These are phyloP conservation scores for Mycena filopes DNA, from an alignment of 768 basidiomycete genomes.

Conservation along the genomic window DNA sequence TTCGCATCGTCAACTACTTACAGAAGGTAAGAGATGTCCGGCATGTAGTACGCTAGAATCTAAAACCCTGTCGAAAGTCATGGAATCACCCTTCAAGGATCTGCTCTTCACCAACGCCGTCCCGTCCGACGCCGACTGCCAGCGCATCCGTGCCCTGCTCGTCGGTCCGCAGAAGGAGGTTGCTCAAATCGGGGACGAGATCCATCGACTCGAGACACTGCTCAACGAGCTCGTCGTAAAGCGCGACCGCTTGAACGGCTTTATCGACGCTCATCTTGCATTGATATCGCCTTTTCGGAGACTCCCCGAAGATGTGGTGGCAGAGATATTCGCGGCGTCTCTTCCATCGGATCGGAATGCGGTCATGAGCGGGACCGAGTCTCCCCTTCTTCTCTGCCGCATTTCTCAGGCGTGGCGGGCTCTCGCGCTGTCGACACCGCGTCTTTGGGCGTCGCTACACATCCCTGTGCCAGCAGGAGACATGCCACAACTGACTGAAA, in stretches of 20 bases:
- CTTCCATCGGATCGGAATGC: constrained; percentile 5
- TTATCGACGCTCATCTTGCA: constrained; percentile 8
- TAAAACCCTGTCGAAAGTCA: too few relatives aligned
- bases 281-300: constrained; percentile 15
- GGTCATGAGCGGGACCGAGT: neutral
- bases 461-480: too few relatives aligned
- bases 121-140: constrained; percentile 4
- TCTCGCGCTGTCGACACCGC: neutral
- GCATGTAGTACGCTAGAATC: too few relatives aligned
- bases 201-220: neutral
- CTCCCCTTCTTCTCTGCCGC: constrained; percentile 1
- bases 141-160: constrained; percentile 7
- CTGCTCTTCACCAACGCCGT: constrained; percentile 14
- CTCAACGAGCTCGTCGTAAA: neutral
- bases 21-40: too few relatives aligned
- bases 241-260: constrained; percentile 2
- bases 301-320: constrained; percentile 8
- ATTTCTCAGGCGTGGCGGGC: neutral
- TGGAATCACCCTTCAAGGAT: constrained; percentile 7
- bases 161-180: neutral
- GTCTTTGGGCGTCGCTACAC: neutral
- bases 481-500: neutral
- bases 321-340: neutral
- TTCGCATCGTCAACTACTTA: too few relatives aligned
- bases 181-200: neutral